Percentiles rank a stretch among this genome's conserved stretches.
Conservation (phyloP, 208 protist genomes). For the Giardia duodenalis region DNA sequence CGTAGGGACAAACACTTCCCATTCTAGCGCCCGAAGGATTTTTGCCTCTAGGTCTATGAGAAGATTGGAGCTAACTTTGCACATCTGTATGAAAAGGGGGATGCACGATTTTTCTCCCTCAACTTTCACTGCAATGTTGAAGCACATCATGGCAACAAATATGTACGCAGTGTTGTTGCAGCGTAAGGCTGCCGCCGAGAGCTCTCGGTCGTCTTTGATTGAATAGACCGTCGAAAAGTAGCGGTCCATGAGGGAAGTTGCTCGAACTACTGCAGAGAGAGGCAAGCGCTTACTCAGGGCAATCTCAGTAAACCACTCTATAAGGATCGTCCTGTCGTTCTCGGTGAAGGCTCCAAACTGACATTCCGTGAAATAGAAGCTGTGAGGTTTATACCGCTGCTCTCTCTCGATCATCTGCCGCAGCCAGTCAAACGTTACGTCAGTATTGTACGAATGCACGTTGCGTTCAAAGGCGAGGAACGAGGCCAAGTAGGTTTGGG, state of each 20-base stretch:
- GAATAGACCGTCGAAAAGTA: not conserved
- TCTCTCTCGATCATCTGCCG: not conserved
- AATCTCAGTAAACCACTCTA: not conserved
- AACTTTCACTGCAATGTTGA: not conserved
- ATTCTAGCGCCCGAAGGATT: not conserved
- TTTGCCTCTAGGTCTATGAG: not conserved
- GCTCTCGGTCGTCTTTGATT: not conserved
- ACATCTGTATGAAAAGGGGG: not conserved
- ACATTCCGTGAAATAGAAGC: not conserved
- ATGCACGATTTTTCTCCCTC: not conserved
- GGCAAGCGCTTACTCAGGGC: not conserved
- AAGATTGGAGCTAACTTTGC: not conserved
- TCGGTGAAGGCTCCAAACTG: not conserved
- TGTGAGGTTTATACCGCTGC: not conserved
- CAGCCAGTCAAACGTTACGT: not conserved
- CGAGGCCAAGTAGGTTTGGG: not conserved
- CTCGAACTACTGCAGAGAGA: not conserved
- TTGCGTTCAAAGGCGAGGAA: not conserved
- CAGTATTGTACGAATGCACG: not conserved
- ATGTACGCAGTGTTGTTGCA: not conserved
- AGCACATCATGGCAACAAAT: not conserved
- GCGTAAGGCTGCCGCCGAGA: not conserved
- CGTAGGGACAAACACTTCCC: not conserved
- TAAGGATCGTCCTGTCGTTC: not conserved
- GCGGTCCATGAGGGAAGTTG: not conserved